These are phyloP conservation scores for Macroventuria anomochaeta DNA, from an alignment of 2,329 filamentous ascomycete genomes.

Conservation along the genomic window DNA sequence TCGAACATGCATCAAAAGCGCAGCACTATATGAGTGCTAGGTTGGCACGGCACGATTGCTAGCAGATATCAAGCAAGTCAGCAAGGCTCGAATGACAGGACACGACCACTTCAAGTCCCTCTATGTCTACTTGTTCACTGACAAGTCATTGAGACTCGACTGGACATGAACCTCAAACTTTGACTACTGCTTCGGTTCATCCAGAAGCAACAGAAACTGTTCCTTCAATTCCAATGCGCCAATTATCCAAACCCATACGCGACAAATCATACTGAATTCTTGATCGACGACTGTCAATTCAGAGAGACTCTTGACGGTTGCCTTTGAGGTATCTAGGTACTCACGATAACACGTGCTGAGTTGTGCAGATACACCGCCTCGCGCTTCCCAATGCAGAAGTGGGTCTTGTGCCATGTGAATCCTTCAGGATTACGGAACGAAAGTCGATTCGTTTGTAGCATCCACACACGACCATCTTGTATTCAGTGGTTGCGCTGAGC, in stretches of 20 bases:
- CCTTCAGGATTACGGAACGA: constrained; percentile 8
- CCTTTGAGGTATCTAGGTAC: not conserved
- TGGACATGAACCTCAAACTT: not conserved
- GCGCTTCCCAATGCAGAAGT: constrained; percentile 8
- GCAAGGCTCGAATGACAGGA: constrained; percentile 5
- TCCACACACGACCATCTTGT: constrained; percentile 3
- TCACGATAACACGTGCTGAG: constrained; percentile 1
- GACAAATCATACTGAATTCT: not conserved
- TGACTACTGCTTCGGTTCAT: not conserved
- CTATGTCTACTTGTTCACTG: not conserved
- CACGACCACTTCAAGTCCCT: constrained; percentile 1
- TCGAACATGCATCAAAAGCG: not conserved
- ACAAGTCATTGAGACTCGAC: not conserved
- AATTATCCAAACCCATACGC: not conserved
- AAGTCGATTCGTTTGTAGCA: constrained; percentile 1
- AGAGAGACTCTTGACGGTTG: not conserved
- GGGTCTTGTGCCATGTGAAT: constrained; percentile 16
- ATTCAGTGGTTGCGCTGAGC: constrained; percentile 3
- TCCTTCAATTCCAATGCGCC: not conserved
- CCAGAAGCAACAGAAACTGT: not conserved
- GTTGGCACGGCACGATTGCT: constrained; percentile 1
- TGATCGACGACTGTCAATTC: not conserved
- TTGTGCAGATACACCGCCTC: constrained; percentile 10
- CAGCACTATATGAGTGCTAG: not conserved
- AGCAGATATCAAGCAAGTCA: not conserved